phyloP scores from a whole-genome alignment of 805 yeast species.

The Saccharomycopsis schoenii region DNA sequence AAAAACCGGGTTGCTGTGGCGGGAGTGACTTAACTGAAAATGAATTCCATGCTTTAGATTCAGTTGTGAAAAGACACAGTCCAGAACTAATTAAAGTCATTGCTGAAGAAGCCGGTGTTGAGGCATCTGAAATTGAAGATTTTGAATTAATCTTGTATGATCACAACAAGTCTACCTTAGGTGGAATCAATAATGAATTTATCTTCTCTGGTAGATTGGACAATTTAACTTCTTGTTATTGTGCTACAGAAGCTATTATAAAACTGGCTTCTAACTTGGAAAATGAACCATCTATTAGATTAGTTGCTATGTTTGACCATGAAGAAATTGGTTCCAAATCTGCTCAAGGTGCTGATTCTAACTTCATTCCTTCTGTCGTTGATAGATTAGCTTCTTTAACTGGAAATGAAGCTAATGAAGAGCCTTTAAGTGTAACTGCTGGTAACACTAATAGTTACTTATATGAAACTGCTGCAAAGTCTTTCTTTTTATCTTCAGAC shows the following conservation, averaged over 20 bases:
- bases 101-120: conserved; percentile 52
- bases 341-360: conserved; percentile 95
- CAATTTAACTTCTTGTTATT: conserved; percentile 78
- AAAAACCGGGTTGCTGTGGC: conserved; percentile 29
- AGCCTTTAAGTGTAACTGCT: conserved; percentile 14
- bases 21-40: conserved; percentile 36
- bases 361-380: conserved; percentile 72
- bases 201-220: conserved; percentile 88
- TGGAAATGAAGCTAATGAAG: conserved; percentile 28
- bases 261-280: conserved; percentile 35
- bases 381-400: conserved; percentile 50
- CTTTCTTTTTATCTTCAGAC: conserved; percentile 86
- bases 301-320: conserved; percentile 84
- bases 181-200: conserved; percentile 87
- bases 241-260: conserved; percentile 64
- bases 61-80: conserved; percentile 68
- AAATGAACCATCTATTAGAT: conserved; percentile 48
- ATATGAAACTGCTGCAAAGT: conserved; percentile 55
- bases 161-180: conserved; percentile 71
- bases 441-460: conserved; percentile 27
- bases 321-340: conserved; percentile 92
- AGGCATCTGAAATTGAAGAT: conserved; percentile 61
- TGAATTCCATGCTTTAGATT: conserved; percentile 55
- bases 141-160: conserved; percentile 83
- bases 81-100: conserved; percentile 56